Evolutionary conservation across 83 land plant species (phyloP).

Genomic region (Thuja plicata): DNA sequence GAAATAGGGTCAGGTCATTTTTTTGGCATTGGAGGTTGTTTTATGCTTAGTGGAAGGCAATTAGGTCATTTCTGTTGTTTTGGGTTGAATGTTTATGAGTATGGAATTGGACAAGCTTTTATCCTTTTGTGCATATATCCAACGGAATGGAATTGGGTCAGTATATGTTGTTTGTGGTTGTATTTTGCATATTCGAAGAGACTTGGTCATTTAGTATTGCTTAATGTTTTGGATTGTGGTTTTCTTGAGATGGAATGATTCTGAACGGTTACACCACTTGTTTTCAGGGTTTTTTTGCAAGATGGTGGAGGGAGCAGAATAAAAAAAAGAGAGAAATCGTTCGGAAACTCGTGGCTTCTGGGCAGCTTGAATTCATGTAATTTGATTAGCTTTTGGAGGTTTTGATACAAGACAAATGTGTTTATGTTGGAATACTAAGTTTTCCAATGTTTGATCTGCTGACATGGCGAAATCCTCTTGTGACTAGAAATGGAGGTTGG

Average conservation of each 20-base stretch:
- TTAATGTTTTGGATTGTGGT: not conserved
- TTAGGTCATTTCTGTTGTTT: not conserved
- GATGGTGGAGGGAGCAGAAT: conserved; percentile 44
- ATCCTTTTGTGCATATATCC: not conserved
- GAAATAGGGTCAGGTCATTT: not conserved
- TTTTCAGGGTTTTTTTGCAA: conserved; percentile 42
- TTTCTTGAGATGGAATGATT: conserved; percentile 8
- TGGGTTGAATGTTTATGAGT: not conserved
- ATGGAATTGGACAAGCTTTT: not conserved
- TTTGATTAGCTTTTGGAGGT: not conserved
- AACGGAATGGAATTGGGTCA: not conserved
- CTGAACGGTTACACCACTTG: not conserved
- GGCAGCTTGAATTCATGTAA: conserved; percentile 50
- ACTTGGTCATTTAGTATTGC: not conserved
- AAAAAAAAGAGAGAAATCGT: conserved; percentile 24
- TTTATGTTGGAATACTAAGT: not conserved
- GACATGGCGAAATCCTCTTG: not conserved
- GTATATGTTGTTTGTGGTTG: not conserved
- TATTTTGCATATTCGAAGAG: not conserved
- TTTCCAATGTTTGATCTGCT: not conserved
- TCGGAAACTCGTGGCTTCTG: conserved; percentile 21
- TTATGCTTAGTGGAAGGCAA: not conserved
- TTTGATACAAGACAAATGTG: not conserved
- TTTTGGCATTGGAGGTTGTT: not conserved
- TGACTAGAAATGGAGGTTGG: conserved; percentile 84